These are phyloP conservation scores for Strigomonas galati DNA, from an alignment of 208 protist species.

Conservation along the genomic window DNA sequence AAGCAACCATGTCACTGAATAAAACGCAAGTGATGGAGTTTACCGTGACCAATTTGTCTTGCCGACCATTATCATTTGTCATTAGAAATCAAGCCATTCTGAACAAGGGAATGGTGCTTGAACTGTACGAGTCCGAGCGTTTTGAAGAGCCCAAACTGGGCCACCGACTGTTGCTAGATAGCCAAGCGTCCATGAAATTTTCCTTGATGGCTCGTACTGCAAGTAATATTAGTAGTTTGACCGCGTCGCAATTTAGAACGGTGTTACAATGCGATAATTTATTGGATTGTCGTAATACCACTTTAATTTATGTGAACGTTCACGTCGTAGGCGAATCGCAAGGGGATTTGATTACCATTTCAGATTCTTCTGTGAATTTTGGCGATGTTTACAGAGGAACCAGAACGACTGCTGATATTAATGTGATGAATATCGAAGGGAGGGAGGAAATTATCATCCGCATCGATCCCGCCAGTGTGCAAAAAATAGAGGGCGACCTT, in stretches of 20 bases:
- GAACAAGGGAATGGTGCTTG: conserved; percentile 54
- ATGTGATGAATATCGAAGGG: conserved; percentile 39
- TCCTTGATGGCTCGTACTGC: conserved; percentile 65
- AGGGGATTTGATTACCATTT: conserved; percentile 55
- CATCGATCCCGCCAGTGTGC: conserved; percentile 34
- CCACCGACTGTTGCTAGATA: conserved; percentile 51
- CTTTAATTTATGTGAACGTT: conserved; percentile 62
- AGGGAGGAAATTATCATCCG: conserved; percentile 52
- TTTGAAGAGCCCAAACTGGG: conserved; percentile 77
- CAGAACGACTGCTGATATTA: conserved; percentile 33
- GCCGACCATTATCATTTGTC: conserved; percentile 62
- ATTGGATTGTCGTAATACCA: conserved; percentile 57
- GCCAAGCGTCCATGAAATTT: conserved; percentile 70
- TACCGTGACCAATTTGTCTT: conserved; percentile 62
- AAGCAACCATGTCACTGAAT: conserved; percentile 64
- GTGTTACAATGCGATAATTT: conserved; percentile 85
- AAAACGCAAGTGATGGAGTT: conserved; percentile 76
- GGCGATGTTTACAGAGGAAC: conserved; percentile 80
- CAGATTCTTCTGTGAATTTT: conserved; percentile 61
- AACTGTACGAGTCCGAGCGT: conserved; percentile 68
- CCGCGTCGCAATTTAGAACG: conserved; percentile 42
- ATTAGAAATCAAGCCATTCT: conserved; percentile 67
- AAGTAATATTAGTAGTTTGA: conserved; percentile 15
- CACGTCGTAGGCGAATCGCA: conserved; percentile 61
- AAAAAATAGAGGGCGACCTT: conserved; percentile 55